These are phyloP conservation scores for Nyssa sinensis DNA, from an alignment of 148 eudicot species.

Conservation along the genomic window DNA sequence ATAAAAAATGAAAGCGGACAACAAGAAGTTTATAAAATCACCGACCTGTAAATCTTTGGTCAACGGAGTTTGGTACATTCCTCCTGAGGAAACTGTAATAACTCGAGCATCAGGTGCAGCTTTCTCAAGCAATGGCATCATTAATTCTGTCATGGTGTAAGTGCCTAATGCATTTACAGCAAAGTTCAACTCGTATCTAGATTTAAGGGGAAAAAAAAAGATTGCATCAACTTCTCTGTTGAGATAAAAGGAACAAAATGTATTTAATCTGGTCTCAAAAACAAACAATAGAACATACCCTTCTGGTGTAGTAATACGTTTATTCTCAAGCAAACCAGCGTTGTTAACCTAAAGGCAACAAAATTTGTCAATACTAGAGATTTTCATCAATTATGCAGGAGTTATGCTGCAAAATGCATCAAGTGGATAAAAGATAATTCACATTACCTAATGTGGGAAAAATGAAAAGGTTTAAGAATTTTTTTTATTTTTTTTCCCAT, in stretches of 20 bases:
- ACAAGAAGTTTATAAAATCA: neutral
- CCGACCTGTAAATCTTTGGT: constrained; percentile 77
- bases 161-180: constrained; percentile 92
- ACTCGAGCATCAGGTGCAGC: constrained; percentile 93
- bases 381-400: constrained; percentile 8
- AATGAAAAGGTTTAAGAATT: too few relatives aligned
- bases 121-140: constrained; percentile 82
- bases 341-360: constrained; percentile 67
- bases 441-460: neutral
- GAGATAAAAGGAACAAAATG: neutral
- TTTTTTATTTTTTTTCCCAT: too few relatives aligned
- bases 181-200: constrained; percentile 84
- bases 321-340: constrained; percentile 76
- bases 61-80: constrained; percentile 84
- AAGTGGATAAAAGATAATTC: constrained; percentile 1
- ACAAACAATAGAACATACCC: constrained; percentile 43
- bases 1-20: neutral
- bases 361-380: neutral
- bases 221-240: constrained; percentile 12
- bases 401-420: neutral
- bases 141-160: constrained; percentile 62
- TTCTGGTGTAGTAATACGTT: constrained; percentile 61
- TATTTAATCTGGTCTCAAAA: neutral
- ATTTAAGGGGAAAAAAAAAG: neutral
- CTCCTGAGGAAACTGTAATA: constrained; percentile 88